These are phyloP conservation scores for Fusarium graminum DNA, from an alignment of 2,329 filamentous ascomycete species.

Conservation along the genomic window DNA sequence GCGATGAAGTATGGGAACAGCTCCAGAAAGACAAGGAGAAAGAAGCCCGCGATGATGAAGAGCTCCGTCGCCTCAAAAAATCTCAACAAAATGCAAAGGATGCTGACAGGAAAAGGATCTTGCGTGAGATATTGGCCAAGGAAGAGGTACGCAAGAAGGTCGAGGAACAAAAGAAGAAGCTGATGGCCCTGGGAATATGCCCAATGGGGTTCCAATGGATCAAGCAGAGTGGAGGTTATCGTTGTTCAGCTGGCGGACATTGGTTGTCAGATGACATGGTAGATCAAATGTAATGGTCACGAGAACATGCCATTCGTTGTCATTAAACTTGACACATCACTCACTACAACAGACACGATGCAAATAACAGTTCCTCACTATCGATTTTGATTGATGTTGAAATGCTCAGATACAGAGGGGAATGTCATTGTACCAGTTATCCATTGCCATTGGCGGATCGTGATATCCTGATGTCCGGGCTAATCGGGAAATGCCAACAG, in stretches of 20 bases:
- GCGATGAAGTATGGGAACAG: conserved; percentile 71
- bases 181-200: conserved; percentile 69
- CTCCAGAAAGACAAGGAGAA: conserved; percentile 64
- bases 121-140: conserved; percentile 50
- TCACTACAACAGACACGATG: too few species aligned
- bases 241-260: conserved; percentile 73
- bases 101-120: conserved; percentile 54
- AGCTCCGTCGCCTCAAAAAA: conserved; percentile 54
- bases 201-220: conserved; percentile 71
- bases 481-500: too few species aligned
- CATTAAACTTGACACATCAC: too few species aligned
- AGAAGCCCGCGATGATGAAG: conserved; percentile 55
- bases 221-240: conserved; percentile 68
- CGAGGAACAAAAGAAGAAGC: conserved; percentile 59
- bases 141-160: conserved; percentile 56
- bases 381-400: too few species aligned
- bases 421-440: too few species aligned
- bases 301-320: too few species aligned
- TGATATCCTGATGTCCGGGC: too few species aligned
- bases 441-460: too few species aligned
- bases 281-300: conserved; percentile 23
- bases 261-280: conserved; percentile 51
- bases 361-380: too few species aligned
- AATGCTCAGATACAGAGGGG: too few species aligned
- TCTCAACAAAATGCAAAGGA: conserved; percentile 48